Evolutionary conservation across 1,284 basidiomycete genomes (phyloP).

Genomic region (Ceratobasidium sp.): DNA sequence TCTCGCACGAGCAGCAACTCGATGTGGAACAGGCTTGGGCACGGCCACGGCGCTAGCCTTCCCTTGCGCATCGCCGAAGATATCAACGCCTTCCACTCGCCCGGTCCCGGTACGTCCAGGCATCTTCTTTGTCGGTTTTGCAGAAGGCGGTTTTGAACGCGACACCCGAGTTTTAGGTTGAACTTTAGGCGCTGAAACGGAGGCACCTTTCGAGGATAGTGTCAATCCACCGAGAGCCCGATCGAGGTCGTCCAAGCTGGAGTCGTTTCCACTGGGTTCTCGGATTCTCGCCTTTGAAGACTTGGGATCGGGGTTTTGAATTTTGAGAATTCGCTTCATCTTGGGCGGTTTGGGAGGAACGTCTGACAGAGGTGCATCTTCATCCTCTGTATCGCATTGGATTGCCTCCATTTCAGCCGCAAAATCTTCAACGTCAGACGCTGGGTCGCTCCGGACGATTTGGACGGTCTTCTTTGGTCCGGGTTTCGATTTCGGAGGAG

Average conservation of each 20-base stretch:
- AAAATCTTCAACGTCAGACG: conserved; percentile 40
- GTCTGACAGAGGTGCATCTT: background rate
- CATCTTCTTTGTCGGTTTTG: background rate
- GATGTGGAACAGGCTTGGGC: background rate
- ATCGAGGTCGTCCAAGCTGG: conserved; percentile 1
- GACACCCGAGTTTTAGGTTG: background rate
- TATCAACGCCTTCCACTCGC: background rate
- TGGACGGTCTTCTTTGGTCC: background rate
- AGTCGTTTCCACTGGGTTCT: background rate
- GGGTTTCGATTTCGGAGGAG: conserved; percentile 2
- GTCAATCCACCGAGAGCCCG: conserved; percentile 6
- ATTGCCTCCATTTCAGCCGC: conserved; percentile 44
- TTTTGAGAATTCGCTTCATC: background rate
- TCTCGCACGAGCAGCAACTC: background rate
- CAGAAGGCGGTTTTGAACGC: background rate
- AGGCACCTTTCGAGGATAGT: background rate
- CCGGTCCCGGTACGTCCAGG: background rate
- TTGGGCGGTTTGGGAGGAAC: background rate
- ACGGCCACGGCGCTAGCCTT: background rate
- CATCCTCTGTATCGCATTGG: conserved; percentile 28
- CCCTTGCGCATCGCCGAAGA: background rate
- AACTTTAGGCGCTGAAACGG: background rate
- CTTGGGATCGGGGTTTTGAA: background rate
- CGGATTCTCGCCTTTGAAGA: background rate
- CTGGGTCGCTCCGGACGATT: background rate